A percentile compares a stretch with the other conserved stretches of the same genome.
Evolutionary conservation across 495 filamentous ascomycete species (phyloP).

Genomic region (Aspergillus cristatus): DNA sequence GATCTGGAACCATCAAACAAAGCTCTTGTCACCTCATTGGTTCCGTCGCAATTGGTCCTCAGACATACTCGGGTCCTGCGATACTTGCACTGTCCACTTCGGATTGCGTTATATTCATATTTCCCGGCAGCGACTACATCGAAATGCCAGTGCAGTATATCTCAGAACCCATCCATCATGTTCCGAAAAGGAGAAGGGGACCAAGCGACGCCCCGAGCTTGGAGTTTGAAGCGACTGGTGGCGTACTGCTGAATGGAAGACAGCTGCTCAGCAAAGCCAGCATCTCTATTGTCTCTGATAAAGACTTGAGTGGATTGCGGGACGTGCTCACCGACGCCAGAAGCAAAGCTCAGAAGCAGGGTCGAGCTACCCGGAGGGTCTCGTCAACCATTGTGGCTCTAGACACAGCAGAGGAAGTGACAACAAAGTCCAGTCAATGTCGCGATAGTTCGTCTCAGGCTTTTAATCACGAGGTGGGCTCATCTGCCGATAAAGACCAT

Average conservation of each 20-base stretch:
- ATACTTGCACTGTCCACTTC: conserved; percentile 1
- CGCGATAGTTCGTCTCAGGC: neutral
- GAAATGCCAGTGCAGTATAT: conserved; percentile 1
- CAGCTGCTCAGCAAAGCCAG: neutral
- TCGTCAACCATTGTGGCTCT: neutral
- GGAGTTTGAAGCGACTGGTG: neutral
- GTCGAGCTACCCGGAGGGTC: neutral
- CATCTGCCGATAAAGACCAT: too few species aligned
- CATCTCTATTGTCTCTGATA: conserved; percentile 2
- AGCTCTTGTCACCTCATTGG: neutral
- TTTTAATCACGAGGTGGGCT: too few species aligned
- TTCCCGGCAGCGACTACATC: conserved; percentile 1
- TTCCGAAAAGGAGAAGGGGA: too few species aligned
- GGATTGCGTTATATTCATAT: conserved; percentile 6
- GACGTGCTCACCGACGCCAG: conserved; percentile 1
- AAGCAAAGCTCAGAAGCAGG: neutral
- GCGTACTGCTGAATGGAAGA: conserved; percentile 3
- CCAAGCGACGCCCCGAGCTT: neutral
- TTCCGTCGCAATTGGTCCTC: neutral
- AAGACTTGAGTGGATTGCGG: conserved; percentile 3
- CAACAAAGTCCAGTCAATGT: neutral
- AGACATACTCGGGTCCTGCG: neutral
- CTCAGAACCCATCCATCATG: neutral
- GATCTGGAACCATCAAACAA: neutral
- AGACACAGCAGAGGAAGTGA: neutral